Evolutionary conservation across 2,329 filamentous ascomycete species (phyloP).

Genomic region (Neofusicoccum sp.): DNA sequence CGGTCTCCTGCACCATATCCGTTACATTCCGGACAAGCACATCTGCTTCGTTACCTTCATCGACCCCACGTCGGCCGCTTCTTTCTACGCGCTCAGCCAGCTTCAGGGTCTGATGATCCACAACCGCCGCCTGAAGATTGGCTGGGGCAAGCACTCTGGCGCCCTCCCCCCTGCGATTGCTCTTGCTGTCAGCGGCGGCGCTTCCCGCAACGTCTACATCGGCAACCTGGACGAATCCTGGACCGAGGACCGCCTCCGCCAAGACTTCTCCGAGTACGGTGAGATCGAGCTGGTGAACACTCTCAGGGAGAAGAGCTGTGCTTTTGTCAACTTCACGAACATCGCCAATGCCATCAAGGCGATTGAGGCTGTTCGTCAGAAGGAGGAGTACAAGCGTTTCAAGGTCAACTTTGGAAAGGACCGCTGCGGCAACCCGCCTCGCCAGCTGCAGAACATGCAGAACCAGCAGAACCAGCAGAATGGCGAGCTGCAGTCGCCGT

Average conservation of each 20-base stretch:
- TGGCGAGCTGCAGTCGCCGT: slow-evolving; percentile 60
- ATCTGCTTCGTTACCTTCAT: slow-evolving; percentile 99
- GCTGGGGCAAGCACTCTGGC: slow-evolving; percentile 98
- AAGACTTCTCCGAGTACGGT: slow-evolving; percentile 96
- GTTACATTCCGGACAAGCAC: slow-evolving; percentile 99
- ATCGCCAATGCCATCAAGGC: slow-evolving; percentile 99
- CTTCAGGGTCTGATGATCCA: slow-evolving; percentile 99
- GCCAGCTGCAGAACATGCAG: slow-evolving; percentile 70
- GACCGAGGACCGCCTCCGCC: slow-evolving; percentile 92
- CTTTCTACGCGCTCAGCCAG: slow-evolving; percentile 97
- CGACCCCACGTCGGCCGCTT: slow-evolving; percentile 94
- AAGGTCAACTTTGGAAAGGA: slow-evolving; percentile 99
- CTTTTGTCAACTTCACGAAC: slow-evolving; percentile 99
- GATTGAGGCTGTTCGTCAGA: slow-evolving; percentile 91
- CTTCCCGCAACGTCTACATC: slow-evolving; percentile 97
- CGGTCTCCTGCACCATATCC: slow-evolving; percentile 93
- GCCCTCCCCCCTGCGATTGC: slow-evolving; percentile 95
- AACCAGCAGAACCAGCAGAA: slow-evolving; percentile 65
- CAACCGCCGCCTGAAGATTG: slow-evolving; percentile 96
- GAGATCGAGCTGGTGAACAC: slow-evolving; percentile 98
- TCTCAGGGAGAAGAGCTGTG: slow-evolving; percentile 96
- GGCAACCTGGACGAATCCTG: slow-evolving; percentile 97
- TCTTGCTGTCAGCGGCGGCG: slow-evolving; percentile 91
- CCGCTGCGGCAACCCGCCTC: slow-evolving; percentile 91
- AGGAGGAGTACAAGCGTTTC: slow-evolving; percentile 96